Evolutionary conservation across 441 rosid species (phyloP), one percentile per base, ranked within the genome.

Genomic region (Populus tomentosa): DNA sequence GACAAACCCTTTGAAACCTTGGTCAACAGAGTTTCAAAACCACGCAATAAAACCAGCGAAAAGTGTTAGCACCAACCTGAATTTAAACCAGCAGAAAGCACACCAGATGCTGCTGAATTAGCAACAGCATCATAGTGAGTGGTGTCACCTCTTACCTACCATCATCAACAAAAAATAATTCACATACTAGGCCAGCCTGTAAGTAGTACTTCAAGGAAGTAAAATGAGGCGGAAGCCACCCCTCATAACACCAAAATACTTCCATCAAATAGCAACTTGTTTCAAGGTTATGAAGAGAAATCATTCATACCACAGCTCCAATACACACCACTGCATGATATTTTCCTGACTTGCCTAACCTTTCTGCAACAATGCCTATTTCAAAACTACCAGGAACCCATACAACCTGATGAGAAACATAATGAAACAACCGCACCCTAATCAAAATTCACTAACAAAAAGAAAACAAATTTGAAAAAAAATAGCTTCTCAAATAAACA

Each of bases 381-480:
- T 95, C 99, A 83, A 94, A 94, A 83, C 94, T 83, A 6, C 98
- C 98, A 61, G 98, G 98, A 86, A 94, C 98, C 98, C 98, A 94
- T 10, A 94, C 90, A 77, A 94, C 97, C 98, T 94, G 78, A 85
- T 35, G 68, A 42, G 9, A 56, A 35, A 78, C 78, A 32, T 24
- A 77, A 69, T 35, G 5, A 59, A 77, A 68, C 69, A 71, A 79
- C 65, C 32, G 63, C 59, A 40, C 2, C 14, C 69, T 59, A 11
- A 40, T 68, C 71, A 53, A 26, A 70, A 74, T 18, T 35, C 6
- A 59, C 9, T 26, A 2, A 75, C 11, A 18, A 46, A 6, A 13
- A 53, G 3, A 23, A 72, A 36, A 32, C 67, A 42, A 53, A 16
- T 5, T 18, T 28, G 56, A n/a, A 16, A 69, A 69, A 62, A 56